A percentile compares a stretch with the other conserved stretches of the same genome.
Conservation (phyloP, 768 basidiomycete genomes). For the Rubroboletus satanas region DNA sequence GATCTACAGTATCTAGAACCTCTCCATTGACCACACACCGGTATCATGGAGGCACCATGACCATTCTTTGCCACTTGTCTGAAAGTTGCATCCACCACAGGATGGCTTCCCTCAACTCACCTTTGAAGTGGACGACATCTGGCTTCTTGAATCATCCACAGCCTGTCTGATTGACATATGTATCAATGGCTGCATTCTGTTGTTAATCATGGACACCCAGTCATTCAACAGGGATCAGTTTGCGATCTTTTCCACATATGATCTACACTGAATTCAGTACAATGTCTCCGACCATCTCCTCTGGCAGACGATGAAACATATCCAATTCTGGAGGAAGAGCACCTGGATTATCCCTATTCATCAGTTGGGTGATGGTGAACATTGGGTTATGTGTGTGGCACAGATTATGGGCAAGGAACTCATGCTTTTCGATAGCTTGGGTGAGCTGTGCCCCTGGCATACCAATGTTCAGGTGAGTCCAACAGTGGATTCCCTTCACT, state of each 20-base stretch:
- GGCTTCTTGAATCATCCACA: not conserved
- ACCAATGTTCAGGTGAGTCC: not conserved
- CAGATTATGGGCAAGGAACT: not conserved
- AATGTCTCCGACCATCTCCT: not conserved
- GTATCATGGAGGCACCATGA: not conserved
- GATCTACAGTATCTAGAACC: not conserved
- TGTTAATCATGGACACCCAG: not conserved
- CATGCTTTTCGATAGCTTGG: not conserved
- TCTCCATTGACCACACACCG: not conserved
- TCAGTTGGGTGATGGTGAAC: not conserved
- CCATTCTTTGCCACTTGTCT: not conserved
- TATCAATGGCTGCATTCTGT: not conserved
- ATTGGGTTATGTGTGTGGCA: not conserved
- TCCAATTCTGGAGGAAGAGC: not conserved
- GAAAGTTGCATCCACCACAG: not conserved
- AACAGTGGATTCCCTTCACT: not conserved
- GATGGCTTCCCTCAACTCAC: not conserved
- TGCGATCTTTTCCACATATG: not conserved
- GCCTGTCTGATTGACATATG: not conserved
- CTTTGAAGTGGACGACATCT: not conserved
- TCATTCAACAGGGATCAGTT: not conserved
- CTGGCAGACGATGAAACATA: not conserved
- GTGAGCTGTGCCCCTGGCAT: not conserved
- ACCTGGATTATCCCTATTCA: not conserved
- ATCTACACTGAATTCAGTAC: not conserved